Conservation (phyloP, 2,329 filamentous ascomycete species). For the Fusarium floridanum region DNA sequence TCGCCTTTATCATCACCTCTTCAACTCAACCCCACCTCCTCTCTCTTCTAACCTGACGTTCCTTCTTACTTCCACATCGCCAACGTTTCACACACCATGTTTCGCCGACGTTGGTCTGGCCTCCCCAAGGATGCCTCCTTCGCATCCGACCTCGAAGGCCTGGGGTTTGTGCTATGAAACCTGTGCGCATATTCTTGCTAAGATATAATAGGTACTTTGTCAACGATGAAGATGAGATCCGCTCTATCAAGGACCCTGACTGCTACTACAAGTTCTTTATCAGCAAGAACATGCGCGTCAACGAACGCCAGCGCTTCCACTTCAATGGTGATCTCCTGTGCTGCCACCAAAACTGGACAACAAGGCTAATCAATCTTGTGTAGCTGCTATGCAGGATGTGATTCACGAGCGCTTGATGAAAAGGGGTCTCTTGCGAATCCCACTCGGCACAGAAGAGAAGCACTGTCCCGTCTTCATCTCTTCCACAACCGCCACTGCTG, state of each 20-base stretch:
- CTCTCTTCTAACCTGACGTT: not conserved
- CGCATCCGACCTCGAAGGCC: conserved; percentile 72
- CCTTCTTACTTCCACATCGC: not conserved
- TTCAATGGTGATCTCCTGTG: conserved; percentile 73
- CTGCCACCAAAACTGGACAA: rapidly evolving
- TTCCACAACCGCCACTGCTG: conserved; percentile 64
- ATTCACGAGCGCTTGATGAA: conserved; percentile 72
- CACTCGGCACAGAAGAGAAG: conserved; percentile 72
- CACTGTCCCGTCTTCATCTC: conserved; percentile 76
- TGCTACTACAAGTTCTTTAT: conserved; percentile 81
- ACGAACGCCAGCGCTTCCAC: conserved; percentile 78
- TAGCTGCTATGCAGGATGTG: conserved; percentile 73
- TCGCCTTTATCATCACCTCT: not conserved
- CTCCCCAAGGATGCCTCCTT: conserved; percentile 80
- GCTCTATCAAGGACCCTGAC: conserved; percentile 75
- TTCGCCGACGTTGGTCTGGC: conserved; percentile 75
- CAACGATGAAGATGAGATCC: conserved; percentile 80
- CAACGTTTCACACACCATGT: conserved; percentile 65
- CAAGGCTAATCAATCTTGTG: not conserved
- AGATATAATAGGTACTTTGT: conserved; percentile 76
- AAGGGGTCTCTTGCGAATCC: conserved; percentile 70
- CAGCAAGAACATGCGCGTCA: conserved; percentile 80
- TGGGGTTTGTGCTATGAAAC: conserved; percentile 69
- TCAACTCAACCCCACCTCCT: not conserved
- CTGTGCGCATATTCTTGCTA: not conserved